A percentile compares a stretch with the other conserved stretches of the same genome.
phyloP scores from a whole-genome alignment of 2,329 filamentous ascomycete genomes.

The Blumeria hordei region DNA sequence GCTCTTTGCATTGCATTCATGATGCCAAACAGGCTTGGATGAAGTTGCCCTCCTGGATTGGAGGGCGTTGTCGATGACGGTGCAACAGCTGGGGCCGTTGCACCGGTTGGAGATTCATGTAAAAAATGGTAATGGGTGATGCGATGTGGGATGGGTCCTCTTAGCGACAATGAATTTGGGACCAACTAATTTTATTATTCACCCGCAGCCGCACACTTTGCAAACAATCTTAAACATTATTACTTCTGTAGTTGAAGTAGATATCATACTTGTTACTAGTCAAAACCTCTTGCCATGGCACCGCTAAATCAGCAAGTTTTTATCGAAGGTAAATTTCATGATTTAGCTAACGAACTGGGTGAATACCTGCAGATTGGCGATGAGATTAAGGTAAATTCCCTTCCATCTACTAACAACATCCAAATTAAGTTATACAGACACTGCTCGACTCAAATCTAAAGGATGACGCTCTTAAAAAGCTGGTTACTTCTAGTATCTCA shows the following conservation, averaged over 20 bases:
- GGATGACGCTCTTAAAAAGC: slow-evolving; percentile 70
- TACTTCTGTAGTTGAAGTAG: neutral
- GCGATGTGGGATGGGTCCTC: too few species aligned
- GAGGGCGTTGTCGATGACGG: too few species aligned
- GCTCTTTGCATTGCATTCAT: too few species aligned
- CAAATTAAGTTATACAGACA: slow-evolving; percentile 16
- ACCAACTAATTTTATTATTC: slow-evolving; percentile 2
- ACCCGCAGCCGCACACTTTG: neutral
- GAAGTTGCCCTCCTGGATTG: too few species aligned
- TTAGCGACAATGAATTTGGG: too few species aligned
- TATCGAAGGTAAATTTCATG: slow-evolving; percentile 81
- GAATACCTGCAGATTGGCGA: slow-evolving; percentile 62
- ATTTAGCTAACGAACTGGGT: slow-evolving; percentile 83
- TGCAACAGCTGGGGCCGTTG: too few species aligned
- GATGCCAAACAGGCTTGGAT: too few species aligned
- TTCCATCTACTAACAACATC: neutral
- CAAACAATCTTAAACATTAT: neutral
- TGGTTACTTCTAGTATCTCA: slow-evolving; percentile 54
- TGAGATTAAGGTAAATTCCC: slow-evolving; percentile 27
- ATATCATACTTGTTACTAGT: slow-evolving; percentile 3
- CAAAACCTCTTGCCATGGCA: slow-evolving; percentile 8
- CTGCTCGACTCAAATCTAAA: slow-evolving; percentile 48
- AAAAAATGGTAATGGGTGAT: too few species aligned
- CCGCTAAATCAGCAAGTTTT: slow-evolving; percentile 26
- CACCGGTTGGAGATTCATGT: too few species aligned